Evolutionary conservation across 1,284 basidiomycete genomes (phyloP), one percentile per base, ranked within the genome.

Genomic region (Microbotryum intermedium): DNA sequence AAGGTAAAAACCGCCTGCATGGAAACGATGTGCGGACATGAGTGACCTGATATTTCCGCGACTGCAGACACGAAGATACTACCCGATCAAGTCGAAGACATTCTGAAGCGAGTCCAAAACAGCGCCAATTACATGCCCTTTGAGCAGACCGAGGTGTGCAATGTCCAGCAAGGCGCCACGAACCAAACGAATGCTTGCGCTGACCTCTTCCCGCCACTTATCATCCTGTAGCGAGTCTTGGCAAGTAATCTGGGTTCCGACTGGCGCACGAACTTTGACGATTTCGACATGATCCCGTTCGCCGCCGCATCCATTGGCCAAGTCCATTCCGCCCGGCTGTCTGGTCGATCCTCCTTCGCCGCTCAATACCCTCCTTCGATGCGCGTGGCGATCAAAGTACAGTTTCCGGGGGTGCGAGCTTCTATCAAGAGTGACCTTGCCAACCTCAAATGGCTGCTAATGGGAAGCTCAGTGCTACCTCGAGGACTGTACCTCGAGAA

Each of bases 51-150:
- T 25, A 8, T 1, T 25, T 16, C 18, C 20, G n/a, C 21, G 25
- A 29, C 21, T 23, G 34, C 10, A 88, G 91, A 97, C 74, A 88
- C 89, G 6, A 86, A 92, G 71, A 79, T 88, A 61, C 79, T 98
- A 0, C 90, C 94, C 1, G 84, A 87, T 0, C 90, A 95, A 70
- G 78, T 97, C 9, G 92, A 97, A 72, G 81, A 84, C 59, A 87
- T 98, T 39, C 84, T 98, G 71, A 81, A 90, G 50, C 81, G 87
- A 46, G 92, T 99, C 0, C 94, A 98, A 74, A 89, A 94, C 70
- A 85, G 86, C 69, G 95, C 95, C 2, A 90, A 99, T 75, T 97
- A 97, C 74, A 98, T 97, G 93, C 95, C 94, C 0, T 86, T 92
- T 66, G 93, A 87, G 87, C 95, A 98, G 74, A 88, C 97, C 83